Conservation (phyloP, 139 green algal genomes). For the Chlorella vulgaris region DNA sequence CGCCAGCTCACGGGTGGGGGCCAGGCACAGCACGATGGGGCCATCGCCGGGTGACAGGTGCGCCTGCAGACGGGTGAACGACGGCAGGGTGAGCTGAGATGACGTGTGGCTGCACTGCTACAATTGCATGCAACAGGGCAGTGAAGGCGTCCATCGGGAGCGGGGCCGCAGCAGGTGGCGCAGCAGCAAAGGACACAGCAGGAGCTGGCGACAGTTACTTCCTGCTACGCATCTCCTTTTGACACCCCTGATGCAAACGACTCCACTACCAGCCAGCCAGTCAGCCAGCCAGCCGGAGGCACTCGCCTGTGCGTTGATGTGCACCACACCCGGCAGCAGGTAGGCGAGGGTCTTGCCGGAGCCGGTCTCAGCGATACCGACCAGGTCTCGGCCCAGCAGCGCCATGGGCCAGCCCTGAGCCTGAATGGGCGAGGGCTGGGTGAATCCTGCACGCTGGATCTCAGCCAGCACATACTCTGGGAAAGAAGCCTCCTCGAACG, state of each 20-base stretch:
- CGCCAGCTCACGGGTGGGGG: conserved; percentile 93
- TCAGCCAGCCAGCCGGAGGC: not conserved
- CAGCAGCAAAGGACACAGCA: no score
- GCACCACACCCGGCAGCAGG: conserved; percentile 86
- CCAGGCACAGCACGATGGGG: conserved; percentile 91
- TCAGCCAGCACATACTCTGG: conserved; percentile 91
- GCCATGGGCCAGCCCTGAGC: conserved; percentile 92
- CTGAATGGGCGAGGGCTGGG: conserved; percentile 88
- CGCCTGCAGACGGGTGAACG: not conserved
- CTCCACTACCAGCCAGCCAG: no score
- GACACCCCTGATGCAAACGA: no score
- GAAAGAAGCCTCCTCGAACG: conserved; percentile 84
- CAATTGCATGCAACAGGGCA: no score
- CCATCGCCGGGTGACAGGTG: conserved; percentile 83
- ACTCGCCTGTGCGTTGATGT: conserved; percentile 90
- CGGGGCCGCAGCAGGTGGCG: no score
- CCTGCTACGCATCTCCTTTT: no score
- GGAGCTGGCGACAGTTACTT: no score
- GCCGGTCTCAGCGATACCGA: conserved; percentile 90
- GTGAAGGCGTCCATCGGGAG: no score
- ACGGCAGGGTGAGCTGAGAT: no score
- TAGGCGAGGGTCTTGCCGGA: conserved; percentile 92
- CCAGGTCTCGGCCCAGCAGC: conserved; percentile 82
- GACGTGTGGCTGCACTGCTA: no score
- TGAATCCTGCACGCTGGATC: conserved; percentile 81